Conservation (phyloP, 768 basidiomycete species). For the Tephrocybe sp. region DNA sequence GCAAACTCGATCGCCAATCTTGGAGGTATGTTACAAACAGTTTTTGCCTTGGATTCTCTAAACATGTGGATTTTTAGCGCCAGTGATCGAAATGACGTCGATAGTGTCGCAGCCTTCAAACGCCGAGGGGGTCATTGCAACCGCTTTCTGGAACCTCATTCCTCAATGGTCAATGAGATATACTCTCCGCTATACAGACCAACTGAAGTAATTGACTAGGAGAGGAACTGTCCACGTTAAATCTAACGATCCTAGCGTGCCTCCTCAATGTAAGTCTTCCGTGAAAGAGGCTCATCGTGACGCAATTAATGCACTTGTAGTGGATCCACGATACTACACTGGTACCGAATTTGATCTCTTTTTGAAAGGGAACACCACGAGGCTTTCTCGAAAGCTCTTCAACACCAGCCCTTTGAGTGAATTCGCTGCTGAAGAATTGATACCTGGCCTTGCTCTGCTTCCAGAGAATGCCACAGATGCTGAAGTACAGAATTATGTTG, state of each 20-base stretch:
- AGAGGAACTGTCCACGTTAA: slow-evolving; percentile 9
- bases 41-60: no score
- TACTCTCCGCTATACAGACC: not conserved
- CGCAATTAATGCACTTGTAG: not conserved
- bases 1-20: slow-evolving; percentile 9
- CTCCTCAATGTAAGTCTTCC: slow-evolving; percentile 4
- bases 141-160: slow-evolving; percentile 10
- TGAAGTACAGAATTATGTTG: slow-evolving; percentile 5
- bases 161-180: slow-evolving; percentile 9
- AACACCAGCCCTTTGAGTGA: slow-evolving; percentile 8
- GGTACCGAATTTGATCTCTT: slow-evolving; percentile 4
- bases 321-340: slow-evolving; percentile 10
- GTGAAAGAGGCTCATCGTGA: not conserved
- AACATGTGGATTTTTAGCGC: not conserved
- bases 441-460: not conserved
- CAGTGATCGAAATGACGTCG: slow-evolving; percentile 2
- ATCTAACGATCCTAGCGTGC: slow-evolving; percentile 12
- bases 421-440: not conserved
- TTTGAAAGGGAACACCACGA: slow-evolving; percentile 12
- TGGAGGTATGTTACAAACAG: not conserved
- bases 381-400: slow-evolving; percentile 6
- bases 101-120: slow-evolving; percentile 8
- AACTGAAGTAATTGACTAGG: not conserved
- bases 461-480: slow-evolving; percentile 8
- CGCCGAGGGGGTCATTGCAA: not conserved